These are phyloP conservation scores for Caryopteris hybrid DNA, from an alignment of 305 asterid genomes.

Conservation along the genomic window DNA sequence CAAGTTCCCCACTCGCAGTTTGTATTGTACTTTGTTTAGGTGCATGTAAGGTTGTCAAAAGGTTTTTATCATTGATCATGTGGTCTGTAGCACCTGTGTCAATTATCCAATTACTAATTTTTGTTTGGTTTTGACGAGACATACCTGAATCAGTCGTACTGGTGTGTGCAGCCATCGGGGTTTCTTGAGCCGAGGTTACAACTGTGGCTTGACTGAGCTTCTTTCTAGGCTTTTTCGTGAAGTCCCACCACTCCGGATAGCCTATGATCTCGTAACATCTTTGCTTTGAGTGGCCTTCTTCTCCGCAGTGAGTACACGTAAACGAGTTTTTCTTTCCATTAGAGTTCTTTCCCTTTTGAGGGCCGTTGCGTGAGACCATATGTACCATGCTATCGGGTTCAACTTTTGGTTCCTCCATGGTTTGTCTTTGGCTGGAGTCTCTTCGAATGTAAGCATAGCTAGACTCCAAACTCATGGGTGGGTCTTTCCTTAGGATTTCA, in stretches of 20 bases:
- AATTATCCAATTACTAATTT: no score
- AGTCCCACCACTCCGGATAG: conserved; percentile 14
- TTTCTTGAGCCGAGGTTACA: not conserved
- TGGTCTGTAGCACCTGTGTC: no score
- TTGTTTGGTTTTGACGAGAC: no score
- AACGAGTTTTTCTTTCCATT: not conserved
- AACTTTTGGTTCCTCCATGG: not conserved
- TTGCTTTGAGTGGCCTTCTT: not conserved
- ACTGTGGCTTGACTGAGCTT: not conserved
- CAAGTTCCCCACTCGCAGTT: no score
- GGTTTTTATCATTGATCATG: no score
- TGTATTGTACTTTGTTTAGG: no score
- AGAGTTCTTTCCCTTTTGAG: not conserved
- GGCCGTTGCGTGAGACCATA: not conserved
- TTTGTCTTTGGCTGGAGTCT: not conserved
- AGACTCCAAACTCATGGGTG: not conserved
- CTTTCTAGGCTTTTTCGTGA: conserved; percentile 4
- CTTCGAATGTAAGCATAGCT: not conserved
- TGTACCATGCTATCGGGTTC: not conserved
- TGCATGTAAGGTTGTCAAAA: no score
- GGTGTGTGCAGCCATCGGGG: no score
- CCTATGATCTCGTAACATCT: conserved; percentile 8
- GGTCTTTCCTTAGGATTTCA: not conserved
- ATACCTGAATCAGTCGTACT: no score
- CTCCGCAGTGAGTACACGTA: conserved; percentile 3